Evolutionary conservation across 2,329 filamentous ascomycete species (phyloP), one percentile per base, ranked within the genome.

Genomic region (Talaromyces sp.): DNA sequence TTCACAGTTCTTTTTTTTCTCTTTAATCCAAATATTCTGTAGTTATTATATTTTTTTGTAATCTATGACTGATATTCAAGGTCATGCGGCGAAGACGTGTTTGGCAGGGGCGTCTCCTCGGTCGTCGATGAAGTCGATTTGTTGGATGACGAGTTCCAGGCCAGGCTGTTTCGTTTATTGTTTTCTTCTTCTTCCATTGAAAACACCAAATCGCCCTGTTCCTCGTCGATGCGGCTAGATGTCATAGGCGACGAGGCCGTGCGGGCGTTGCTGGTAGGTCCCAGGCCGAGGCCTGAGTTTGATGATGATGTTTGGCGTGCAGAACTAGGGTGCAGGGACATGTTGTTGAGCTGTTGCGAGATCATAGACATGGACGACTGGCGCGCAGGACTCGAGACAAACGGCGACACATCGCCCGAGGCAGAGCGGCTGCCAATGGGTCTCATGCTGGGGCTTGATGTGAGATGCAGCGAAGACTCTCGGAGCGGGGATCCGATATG

Each of bases 401-500:
- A 80, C 41, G 81, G 75, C 51, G 80, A 80, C 13, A 77, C 72
- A 62, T 83, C 81, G 32, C 78, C 78, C 8, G 79, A 76, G 3
- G 74, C 67, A 4, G 79, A 76, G 13, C 80, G 77, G 64, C 77
- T 77, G 56, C 77, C 75, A 41, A 82, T 80, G 49, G 82, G 79
- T 17, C 81, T 79, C 17, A 84, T 66, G 26, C 77, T 77, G n/a
- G 81, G 81, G 63, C 78, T 83, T 27, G 77, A 78, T 53, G 73
- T 78, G 52, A 78, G 73, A 64, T 81, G 53, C 38, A 84, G 71
- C 7, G 80, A 81, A 2, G 84, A 85, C 68, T 87, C 86, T 56
- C 86, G 84, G 0, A 89, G 80, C 10, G 86, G 86, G 3, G 86
- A 89, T 41, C 86, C 86, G 51, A 89, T 81, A 67, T 86, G 84